These are phyloP conservation scores for Drechmeria coniospora DNA, from an alignment of 2,329 filamentous ascomycete species.

Conservation along the genomic window DNA sequence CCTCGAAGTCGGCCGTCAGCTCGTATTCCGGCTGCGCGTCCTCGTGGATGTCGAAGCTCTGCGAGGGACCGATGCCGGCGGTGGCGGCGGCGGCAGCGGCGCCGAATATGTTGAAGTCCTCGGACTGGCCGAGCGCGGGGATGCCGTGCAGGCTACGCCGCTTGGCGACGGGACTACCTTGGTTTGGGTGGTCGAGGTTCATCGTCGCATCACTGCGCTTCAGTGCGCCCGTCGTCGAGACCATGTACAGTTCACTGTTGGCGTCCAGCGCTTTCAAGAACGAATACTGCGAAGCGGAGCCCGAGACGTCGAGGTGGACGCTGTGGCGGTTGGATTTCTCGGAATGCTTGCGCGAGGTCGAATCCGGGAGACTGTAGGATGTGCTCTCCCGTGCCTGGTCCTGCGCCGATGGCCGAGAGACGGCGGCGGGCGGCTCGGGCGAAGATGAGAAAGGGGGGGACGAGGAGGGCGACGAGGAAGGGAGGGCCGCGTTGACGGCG, in stretches of 20 bases:
- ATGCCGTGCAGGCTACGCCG: slow-evolving; percentile 73
- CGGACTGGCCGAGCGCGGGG: slow-evolving; percentile 39
- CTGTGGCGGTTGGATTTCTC: slow-evolving; percentile 39
- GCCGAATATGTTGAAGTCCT: slow-evolving; percentile 65
- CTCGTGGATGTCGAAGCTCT: slow-evolving; percentile 37
- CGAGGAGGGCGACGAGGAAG: slow-evolving; percentile 31
- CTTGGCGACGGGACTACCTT: slow-evolving; percentile 81
- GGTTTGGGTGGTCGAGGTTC: slow-evolving; percentile 64
- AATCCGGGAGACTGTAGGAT: too few species aligned
- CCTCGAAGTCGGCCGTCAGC: slow-evolving; percentile 22
- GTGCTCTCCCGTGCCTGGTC: too few species aligned
- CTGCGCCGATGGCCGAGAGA: too few species aligned
- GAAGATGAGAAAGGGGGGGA: slow-evolving; percentile 19
- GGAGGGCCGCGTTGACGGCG: slow-evolving; percentile 63
- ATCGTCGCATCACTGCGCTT: slow-evolving; percentile 86
- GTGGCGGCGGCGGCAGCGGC: too few species aligned
- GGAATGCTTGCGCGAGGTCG: slow-evolving; percentile 8
- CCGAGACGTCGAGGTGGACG: slow-evolving; percentile 40
- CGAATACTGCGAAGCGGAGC: slow-evolving; percentile 30
- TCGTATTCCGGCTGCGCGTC: slow-evolving; percentile 36
- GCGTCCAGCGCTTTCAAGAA: slow-evolving; percentile 36
- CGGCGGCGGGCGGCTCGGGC: too few species aligned
- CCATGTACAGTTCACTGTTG: slow-evolving; percentile 17
- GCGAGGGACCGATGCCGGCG: slow-evolving; percentile 20
- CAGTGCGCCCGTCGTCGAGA: slow-evolving; percentile 53